Conservation (phyloP, 495 filamentous ascomycete genomes). For the Penicillium simplicissimum region DNA sequence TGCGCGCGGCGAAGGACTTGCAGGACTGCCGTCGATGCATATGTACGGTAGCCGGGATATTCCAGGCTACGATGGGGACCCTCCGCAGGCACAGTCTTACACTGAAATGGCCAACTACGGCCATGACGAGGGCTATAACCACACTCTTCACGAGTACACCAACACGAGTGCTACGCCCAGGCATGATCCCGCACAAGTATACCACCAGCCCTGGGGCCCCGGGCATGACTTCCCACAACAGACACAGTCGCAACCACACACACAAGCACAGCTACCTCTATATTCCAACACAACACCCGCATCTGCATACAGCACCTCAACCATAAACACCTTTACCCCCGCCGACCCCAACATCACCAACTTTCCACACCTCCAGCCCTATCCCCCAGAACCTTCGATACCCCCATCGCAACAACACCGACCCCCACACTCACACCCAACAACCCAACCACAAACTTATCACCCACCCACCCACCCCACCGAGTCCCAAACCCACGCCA, state of each 20-base stretch:
- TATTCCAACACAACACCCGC: constrained; percentile 7
- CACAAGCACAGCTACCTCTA: background rate
- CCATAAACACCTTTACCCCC: constrained; percentile 9
- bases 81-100: background rate
- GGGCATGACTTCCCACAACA: constrained; percentile 8
- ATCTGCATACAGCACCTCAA: constrained; percentile 7
- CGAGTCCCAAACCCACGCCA: constrained; percentile 1
- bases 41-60: background rate
- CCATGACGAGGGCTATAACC: background rate
- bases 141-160: background rate
- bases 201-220: constrained; percentile 13
- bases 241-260: background rate
- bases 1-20: background rate
- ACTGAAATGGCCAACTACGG: background rate
- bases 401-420: background rate
- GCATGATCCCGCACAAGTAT: constrained; percentile 6
- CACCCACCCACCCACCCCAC: background rate
- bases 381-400: background rate
- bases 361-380: background rate
- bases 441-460: too few species aligned
- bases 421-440: too few species aligned
- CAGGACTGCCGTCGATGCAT: background rate
- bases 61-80: background rate
- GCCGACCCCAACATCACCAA: constrained; percentile 1
- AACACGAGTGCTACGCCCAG: background rate